Conservation (phyloP, 1,284 basidiomycete genomes). For the Cerrena zonata region DNA sequence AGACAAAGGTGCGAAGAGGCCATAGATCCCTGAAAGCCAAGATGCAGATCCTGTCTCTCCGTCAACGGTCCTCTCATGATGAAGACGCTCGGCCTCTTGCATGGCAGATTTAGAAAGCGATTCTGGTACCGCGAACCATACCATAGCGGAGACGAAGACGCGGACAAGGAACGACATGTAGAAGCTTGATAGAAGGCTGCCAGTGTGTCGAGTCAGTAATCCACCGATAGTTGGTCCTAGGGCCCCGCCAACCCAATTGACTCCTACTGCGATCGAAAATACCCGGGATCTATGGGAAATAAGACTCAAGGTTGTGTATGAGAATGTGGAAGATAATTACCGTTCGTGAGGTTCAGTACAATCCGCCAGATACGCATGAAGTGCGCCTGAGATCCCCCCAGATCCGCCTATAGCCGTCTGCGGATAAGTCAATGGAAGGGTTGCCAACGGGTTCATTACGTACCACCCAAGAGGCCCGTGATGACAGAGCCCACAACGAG, state of each 20-base stretch:
- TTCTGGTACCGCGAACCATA: slow-evolving; percentile 69
- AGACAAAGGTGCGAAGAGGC: slow-evolving; percentile 27
- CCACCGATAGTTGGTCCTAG: slow-evolving; percentile 71
- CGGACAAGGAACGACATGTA: slow-evolving; percentile 55
- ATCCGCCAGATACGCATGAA: slow-evolving; percentile 61
- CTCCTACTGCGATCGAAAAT: slow-evolving; percentile 58
- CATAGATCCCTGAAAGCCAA: neutral
- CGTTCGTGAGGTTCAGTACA: slow-evolving; percentile 38
- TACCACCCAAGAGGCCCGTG: slow-evolving; percentile 77
- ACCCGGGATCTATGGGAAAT: slow-evolving; percentile 40
- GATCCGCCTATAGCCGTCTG: slow-evolving; percentile 41
- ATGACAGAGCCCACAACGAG: slow-evolving; percentile 65
- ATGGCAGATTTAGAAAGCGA: slow-evolving; percentile 51
- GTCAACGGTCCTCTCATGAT: slow-evolving; percentile 25
- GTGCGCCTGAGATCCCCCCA: slow-evolving; percentile 24
- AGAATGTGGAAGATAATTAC: neutral
- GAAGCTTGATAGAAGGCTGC: slow-evolving; percentile 62
- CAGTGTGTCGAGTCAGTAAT: slow-evolving; percentile 55
- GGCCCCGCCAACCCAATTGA: slow-evolving; percentile 61
- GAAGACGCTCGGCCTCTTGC: slow-evolving; percentile 25
- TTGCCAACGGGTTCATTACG: slow-evolving; percentile 17
- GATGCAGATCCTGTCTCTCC: neutral
- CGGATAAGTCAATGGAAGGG: neutral
- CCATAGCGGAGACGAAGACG: slow-evolving; percentile 41
- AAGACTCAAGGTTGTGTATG: neutral